A percentile compares a stretch with the other conserved stretches of the same genome.
These are phyloP conservation scores for Suhomyces yuchorum DNA, from an alignment of 1,139 yeast genomes.

Conservation along the genomic window DNA sequence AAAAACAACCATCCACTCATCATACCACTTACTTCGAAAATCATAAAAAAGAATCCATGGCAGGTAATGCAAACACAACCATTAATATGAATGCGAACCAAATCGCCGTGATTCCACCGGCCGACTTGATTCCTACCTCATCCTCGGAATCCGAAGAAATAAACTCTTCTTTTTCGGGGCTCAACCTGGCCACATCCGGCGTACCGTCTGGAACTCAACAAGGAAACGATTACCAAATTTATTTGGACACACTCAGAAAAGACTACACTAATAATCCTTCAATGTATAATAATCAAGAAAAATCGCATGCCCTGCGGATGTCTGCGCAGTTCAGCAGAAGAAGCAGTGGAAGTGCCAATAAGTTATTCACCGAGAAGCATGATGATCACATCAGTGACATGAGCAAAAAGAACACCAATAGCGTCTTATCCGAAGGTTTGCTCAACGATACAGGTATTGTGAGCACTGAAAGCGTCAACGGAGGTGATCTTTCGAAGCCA, in stretches of 20 bases:
- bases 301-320: neutral
- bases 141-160: conserved; percentile 18
- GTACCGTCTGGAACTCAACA: conserved; percentile 4
- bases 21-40: conserved; percentile 11
- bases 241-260: conserved; percentile 21
- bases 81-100: neutral
- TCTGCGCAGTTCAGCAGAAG: conserved; percentile 6
- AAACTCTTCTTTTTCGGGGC: conserved; percentile 6
- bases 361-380: conserved; percentile 5
- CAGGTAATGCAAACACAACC: neutral
- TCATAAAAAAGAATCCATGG: conserved; percentile 4
- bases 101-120: conserved; percentile 26
- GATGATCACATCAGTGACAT: conserved; percentile 5
- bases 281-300: neutral
- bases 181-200: conserved; percentile 4
- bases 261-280: conserved; percentile 7
- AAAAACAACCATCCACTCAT: conserved; percentile 14
- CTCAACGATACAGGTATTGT: conserved; percentile 13
- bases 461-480: conserved; percentile 6
- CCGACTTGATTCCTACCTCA: conserved; percentile 25
- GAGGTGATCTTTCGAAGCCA: conserved; percentile 19
- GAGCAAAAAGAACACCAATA: conserved; percentile 2
- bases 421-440: conserved; percentile 1
- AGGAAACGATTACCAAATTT: conserved; percentile 24
- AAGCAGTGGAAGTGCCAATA: conserved; percentile 6